A percentile compares a stretch with the other conserved stretches of the same genome.
phyloP scores from a whole-genome alignment of 495 filamentous ascomycete species.

The Darksidea phi region DNA sequence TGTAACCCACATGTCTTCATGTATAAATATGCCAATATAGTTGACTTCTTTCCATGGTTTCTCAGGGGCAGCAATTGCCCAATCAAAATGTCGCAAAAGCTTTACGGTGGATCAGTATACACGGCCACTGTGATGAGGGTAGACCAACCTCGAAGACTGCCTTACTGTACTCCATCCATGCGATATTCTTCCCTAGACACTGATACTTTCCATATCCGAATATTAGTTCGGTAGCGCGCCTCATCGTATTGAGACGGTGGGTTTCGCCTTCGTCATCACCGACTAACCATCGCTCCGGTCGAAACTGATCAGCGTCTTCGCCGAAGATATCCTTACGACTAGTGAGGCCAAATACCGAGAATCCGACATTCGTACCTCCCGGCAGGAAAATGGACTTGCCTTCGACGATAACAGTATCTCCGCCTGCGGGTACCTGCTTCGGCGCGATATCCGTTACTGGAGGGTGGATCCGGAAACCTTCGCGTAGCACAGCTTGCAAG shows the following conservation, averaged over 20 bases:
- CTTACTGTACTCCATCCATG: conserved; percentile 53
- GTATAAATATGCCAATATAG: no score
- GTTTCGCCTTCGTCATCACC: conserved; percentile 11
- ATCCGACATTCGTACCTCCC: conserved; percentile 52
- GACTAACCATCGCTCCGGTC: conserved; percentile 42
- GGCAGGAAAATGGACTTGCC: no score
- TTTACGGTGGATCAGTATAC: no score
- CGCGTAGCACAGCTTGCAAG: conserved; percentile 38
- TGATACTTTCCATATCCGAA: conserved; percentile 45
- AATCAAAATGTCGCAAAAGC: no score
- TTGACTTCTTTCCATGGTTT: no score
- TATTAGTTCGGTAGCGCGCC: conserved; percentile 22
- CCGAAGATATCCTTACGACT: conserved; percentile 33
- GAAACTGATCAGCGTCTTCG: conserved; percentile 33
- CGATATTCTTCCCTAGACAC: conserved; percentile 46
- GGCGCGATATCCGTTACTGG: no score
- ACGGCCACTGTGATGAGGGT: no score
- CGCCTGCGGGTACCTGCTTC: no score
- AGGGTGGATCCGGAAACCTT: conserved; percentile 33
- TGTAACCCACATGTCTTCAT: no score
- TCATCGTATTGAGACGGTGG: conserved; percentile 21
- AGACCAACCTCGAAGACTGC: conserved; percentile 59
- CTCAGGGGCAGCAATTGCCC: no score
- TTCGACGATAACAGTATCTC: no score
- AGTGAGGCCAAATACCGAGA: conserved; percentile 38